phyloP scores from a whole-genome alignment of 2,329 filamentous ascomycete species.

The Aspergillus tamarii region DNA sequence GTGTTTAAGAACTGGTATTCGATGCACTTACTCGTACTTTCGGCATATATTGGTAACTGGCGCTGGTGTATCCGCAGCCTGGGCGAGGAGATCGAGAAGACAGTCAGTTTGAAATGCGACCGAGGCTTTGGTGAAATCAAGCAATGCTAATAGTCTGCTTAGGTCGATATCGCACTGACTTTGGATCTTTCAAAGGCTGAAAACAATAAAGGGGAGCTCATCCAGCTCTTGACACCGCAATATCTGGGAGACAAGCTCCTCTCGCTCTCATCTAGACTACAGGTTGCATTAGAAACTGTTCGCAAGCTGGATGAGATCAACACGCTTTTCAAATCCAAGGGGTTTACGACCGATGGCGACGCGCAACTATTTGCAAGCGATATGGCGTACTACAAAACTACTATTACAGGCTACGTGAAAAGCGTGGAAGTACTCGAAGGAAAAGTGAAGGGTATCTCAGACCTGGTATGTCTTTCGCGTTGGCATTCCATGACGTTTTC shows the following conservation, averaged over 20 bases:
- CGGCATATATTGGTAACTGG: slow-evolving; percentile 19
- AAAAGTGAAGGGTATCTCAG: slow-evolving; percentile 21
- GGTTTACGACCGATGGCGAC: neutral
- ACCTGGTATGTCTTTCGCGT: slow-evolving; percentile 15
- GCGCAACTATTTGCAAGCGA: slow-evolving; percentile 7
- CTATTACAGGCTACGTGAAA: slow-evolving; percentile 16
- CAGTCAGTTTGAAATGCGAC: slow-evolving; percentile 7
- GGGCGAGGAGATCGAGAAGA: slow-evolving; percentile 18
- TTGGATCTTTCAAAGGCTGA: slow-evolving; percentile 9
- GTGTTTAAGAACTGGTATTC: slow-evolving; percentile 11
- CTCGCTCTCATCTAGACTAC: slow-evolving; percentile 11
- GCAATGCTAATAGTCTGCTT: neutral
- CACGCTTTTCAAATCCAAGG: slow-evolving; percentile 4
- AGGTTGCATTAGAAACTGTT: slow-evolving; percentile 13
- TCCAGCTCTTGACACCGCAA: slow-evolving; percentile 15
- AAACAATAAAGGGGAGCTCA: neutral
- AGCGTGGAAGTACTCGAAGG: slow-evolving; percentile 21
- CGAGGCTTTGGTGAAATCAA: neutral
- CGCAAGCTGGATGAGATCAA: slow-evolving; percentile 16
- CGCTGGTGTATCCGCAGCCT: slow-evolving; percentile 18
- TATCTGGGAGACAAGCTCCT: slow-evolving; percentile 16
- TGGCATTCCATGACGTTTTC: neutral
- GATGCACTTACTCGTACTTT: slow-evolving; percentile 15
- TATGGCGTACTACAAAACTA: slow-evolving; percentile 13
- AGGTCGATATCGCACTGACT: slow-evolving; percentile 21